Evolutionary conservation across 805 yeast genomes (phyloP).

Genomic region (Candida lessepsii): DNA sequence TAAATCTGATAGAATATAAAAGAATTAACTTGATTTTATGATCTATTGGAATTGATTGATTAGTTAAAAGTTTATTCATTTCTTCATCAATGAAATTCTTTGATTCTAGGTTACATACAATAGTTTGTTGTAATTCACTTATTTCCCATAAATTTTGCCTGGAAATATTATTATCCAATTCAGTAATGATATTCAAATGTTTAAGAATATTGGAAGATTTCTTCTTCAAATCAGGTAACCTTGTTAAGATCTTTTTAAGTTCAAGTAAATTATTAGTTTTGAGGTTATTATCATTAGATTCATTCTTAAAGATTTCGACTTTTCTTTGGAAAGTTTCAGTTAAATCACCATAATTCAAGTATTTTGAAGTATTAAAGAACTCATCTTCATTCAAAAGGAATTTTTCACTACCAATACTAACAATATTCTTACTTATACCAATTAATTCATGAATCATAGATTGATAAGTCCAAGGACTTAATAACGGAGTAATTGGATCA

Average conservation of each 20-base stretch:
- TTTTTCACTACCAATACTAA: slow-evolving; percentile 53
- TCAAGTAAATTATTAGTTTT: slow-evolving; percentile 71
- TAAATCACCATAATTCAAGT: slow-evolving; percentile 88
- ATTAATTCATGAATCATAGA: slow-evolving; percentile 94
- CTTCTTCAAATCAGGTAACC: slow-evolving; percentile 90
- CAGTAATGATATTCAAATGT: slow-evolving; percentile 88
- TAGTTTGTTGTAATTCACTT: slow-evolving; percentile 85
- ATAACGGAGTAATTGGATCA: slow-evolving; percentile 91
- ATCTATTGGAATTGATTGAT: slow-evolving; percentile 42
- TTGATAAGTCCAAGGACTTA: slow-evolving; percentile 97
- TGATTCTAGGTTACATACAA: slow-evolving; percentile 54
- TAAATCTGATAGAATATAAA: slow-evolving; percentile 66
- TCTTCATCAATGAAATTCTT: slow-evolving; percentile 46
- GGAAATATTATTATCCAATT: slow-evolving; percentile 73
- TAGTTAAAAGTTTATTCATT: slow-evolving; percentile 52
- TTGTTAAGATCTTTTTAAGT: slow-evolving; percentile 86
- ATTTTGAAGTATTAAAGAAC: slow-evolving; percentile 80
- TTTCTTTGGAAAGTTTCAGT: slow-evolving; percentile 84
- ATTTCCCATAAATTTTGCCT: slow-evolving; percentile 70
- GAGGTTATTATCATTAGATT: slow-evolving; percentile 76
- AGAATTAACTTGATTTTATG: slow-evolving; percentile 72
- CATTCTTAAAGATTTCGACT: slow-evolving; percentile 76
- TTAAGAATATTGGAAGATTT: slow-evolving; percentile 85
- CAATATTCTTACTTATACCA: slow-evolving; percentile 79
- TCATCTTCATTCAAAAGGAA: slow-evolving; percentile 63